Evolutionary conservation across 2,329 filamentous ascomycete species (phyloP), one percentile per base, ranked within the genome.

Genomic region (Calonectria pteridis): DNA sequence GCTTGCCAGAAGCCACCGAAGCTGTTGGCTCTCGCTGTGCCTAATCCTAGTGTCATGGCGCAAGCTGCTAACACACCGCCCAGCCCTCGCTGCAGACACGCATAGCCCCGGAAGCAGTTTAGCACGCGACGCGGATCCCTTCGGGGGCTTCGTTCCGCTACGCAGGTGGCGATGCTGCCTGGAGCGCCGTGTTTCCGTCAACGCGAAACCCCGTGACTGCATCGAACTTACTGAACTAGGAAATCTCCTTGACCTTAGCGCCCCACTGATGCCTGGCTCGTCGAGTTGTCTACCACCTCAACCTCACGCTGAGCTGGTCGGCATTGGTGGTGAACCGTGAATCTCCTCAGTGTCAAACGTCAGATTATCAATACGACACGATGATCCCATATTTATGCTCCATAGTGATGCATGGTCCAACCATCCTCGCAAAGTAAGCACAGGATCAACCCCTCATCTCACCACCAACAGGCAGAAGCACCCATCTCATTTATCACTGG

Each of bases 131-230:
- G 53, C 59, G 58, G 63, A 43, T 26, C 49, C 37, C 63, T 67
- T 51, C 23, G 49, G 59, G 62, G 59, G 31, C 31, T 40, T 40
- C 35, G 14, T 40, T 66, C 59, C 37, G 40, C 33, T 37, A 55
- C 31, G 59, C 59, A 67, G 72, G 76, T 73, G 75, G 63, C 65
- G 65, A 49, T 80, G 75, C 78, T 80, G 79, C 79, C 79, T 81
- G 65, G 70, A 79, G 43, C 37, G 67, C 65, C 31, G 62, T 62
- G 55, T 53, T 65, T 46, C n/a, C 50, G 68, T 59, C 55, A 33
- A 77, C 78, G 72, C 79, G 79, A 80, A 79, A 78, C 63, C 79
- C 72, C 76, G 74, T 80, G 77, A 81, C 73, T 68, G 59, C 65
- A 26, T 14, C 28, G n/a, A 33, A 5, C n/a, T 68, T 50, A 43